A percentile compares a stretch with the other conserved stretches of the same genome.
Evolutionary conservation across 495 filamentous ascomycete species (phyloP).

Genomic region (Hypoxylon trugodes): DNA sequence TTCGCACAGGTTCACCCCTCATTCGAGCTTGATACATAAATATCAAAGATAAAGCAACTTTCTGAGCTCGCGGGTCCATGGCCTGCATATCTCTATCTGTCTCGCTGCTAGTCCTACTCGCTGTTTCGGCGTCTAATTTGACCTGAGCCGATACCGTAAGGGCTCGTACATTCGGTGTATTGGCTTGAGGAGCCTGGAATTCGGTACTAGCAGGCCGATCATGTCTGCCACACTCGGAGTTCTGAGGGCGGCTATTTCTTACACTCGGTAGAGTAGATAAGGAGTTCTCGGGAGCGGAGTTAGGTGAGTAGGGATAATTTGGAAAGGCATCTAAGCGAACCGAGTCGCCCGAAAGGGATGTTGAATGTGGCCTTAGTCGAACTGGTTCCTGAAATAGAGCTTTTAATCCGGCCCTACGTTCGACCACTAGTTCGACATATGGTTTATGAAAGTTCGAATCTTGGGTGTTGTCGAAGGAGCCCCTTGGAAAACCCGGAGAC

Average conservation of each 20-base stretch:
- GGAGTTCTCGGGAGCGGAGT: not conserved
- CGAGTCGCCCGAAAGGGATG: not conserved
- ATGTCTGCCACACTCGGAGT: not conserved
- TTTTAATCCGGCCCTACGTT: not conserved
- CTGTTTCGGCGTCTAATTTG: not conserved
- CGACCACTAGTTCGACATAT: not conserved
- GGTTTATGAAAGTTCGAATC: not conserved
- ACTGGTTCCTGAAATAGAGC: slow-evolving; percentile 9
- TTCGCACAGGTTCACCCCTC: not conserved
- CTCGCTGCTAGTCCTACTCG: not conserved
- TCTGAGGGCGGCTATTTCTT: not conserved
- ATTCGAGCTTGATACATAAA: slow-evolving; percentile 22
- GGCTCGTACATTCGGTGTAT: not conserved
- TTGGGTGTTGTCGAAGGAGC: not conserved
- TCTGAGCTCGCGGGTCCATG: not conserved
- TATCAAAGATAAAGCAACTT: slow-evolving; percentile 12
- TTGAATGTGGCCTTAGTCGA: not conserved
- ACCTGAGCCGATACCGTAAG: not conserved
- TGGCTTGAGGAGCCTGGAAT: not conserved
- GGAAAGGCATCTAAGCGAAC: not conserved
- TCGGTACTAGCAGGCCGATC: not conserved
- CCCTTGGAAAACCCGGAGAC: not conserved
- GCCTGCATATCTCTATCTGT: not conserved
- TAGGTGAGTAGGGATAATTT: not conserved
- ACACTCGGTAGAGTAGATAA: not conserved